Base-by-base conservation (phyloP, 176 grass and related monocot genomes). In the Oropetium thomaeum region DNA sequence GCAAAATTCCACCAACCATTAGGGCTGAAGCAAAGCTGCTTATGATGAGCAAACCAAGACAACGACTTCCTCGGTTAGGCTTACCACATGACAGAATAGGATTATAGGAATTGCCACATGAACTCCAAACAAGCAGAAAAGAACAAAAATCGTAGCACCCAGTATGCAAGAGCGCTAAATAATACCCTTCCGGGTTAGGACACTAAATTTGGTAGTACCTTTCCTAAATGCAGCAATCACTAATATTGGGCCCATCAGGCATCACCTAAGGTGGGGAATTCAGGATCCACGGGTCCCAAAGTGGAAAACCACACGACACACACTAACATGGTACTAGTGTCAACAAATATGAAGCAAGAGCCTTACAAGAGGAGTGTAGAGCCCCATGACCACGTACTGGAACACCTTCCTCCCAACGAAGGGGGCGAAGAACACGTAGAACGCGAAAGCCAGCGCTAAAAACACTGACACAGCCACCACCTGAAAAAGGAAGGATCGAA, bases 341-440 rank as follows among this genome's bases (percentile, higher is more conserved):
- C 51, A 27, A 47, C 10, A 15, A n/a, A 37, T 15, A 34, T 15
- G 64, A 58, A 28, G 29, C 43, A 70, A 62, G 76, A 70, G 53
- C 17, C 44, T 90, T 76, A 99, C 96, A 82, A 99, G 77, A 48
- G 92, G 89, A 80, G 96, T 99, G 84, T 99, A 99, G 57, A 99
- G 76, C 65, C 85, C 96, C 53, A 96, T 75, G 38, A 85, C 77
- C 48, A 88, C 71, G 82, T 88, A 85, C 70, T 92, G 87, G 58
- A 99, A 87, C 76, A 80, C 45, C 82, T 90, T 99, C 69, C 74
- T 92, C 43, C 96, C 92, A 52, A 99, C 87, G 34, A 99, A 96
- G 39, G 96, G 96, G 2, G 88, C 96, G 72, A 99, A 92, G 77
- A 99, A 99, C n/a, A 99, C 96, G 77, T 96, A 99, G 83, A 99